Evolutionary conservation across 2,329 filamentous ascomycete genomes (phyloP), one percentile per base, ranked within the genome.

Genomic region (Penicillium oxalicum): DNA sequence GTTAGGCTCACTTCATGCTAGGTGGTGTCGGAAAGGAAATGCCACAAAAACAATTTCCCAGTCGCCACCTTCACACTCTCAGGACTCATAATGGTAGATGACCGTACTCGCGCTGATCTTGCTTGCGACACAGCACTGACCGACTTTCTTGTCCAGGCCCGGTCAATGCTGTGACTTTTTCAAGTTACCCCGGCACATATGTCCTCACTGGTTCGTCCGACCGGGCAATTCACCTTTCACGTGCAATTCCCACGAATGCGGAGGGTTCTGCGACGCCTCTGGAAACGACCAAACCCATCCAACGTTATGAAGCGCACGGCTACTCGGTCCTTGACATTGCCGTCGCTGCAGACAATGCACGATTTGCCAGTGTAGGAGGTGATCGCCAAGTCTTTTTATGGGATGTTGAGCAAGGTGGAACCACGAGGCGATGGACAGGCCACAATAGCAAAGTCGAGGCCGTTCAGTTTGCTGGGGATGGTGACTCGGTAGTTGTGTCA

Each of bases 381-480:
- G 93, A 98, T 73, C 87, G 91, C 59, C 78, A 81, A 52, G 89
- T 95, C 0, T 96, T 96, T 65, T 77, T 96, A 4, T 97, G 93
- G 93, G 93, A 98, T 69, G 93, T 97, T 0, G 77, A 85, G 40
- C 86, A 84, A 2, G 89, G 87, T 13, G 77, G 81, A 58, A 95
- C 91, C 4, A 73, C 87, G 26, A 80, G 88, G 24, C 79, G 93
- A 27, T 93, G 91, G 69, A 64, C 68, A 56, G 86, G 85, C 0
- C 88, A 93, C 69, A 77, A 76, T 2, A 81, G 82, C 39, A 76
- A 90, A 29, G 78, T 97, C 47, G 94, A 96, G 66, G 79, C 82
- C 40, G 87, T 91, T 4, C 75, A 79, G 2, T 94, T 94, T 65
- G 89, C 81, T 0, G 91, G 90, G 9, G 83, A 84, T 2, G 86